These are phyloP conservation scores for Trypanosoma caninum DNA, from an alignment of 208 protist genomes.

Conservation along the genomic window DNA sequence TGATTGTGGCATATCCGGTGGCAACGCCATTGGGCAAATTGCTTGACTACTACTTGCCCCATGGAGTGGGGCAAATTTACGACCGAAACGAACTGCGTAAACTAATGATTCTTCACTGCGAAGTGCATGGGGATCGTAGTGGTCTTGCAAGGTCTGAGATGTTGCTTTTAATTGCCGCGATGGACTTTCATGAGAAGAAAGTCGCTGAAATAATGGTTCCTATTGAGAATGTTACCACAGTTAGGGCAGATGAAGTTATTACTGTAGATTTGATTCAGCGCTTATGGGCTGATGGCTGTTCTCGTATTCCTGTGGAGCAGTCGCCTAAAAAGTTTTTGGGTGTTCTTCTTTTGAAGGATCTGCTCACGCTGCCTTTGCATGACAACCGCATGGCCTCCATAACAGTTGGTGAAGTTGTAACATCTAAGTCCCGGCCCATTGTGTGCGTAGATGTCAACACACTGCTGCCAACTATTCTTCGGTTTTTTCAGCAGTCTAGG, in stretches of 20 bases:
- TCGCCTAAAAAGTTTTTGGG: slow-evolving; percentile 32
- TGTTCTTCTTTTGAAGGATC: slow-evolving; percentile 79
- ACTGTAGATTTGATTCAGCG: slow-evolving; percentile 69
- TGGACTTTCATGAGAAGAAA: slow-evolving; percentile 86
- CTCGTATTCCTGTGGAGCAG: slow-evolving; percentile 70
- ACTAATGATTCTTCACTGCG: slow-evolving; percentile 86
- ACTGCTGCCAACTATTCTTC: slow-evolving; percentile 68
- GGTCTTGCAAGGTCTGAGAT: slow-evolving; percentile 73
- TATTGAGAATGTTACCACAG: slow-evolving; percentile 48
- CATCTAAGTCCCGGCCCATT: slow-evolving; percentile 54
- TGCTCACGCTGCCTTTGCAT: slow-evolving; percentile 41
- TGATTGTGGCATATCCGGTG: slow-evolving; percentile 76
- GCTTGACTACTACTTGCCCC: slow-evolving; percentile 71
- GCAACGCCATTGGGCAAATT: slow-evolving; percentile 71
- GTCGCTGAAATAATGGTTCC: slow-evolving; percentile 86
- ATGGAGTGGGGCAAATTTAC: slow-evolving; percentile 77
- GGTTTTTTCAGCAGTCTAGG: slow-evolving; percentile 76
- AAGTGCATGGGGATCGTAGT: slow-evolving; percentile 40
- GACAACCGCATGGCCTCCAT: slow-evolving; percentile 13
- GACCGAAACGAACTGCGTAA: slow-evolving; percentile 83
- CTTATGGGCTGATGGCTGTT: slow-evolving; percentile 79
- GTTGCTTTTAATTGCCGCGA: slow-evolving; percentile 76
- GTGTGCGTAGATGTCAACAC: slow-evolving; percentile 56
- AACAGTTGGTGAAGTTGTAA: slow-evolving; percentile 73
- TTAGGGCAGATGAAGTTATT: slow-evolving; percentile 60